Evolutionary conservation across 2,329 filamentous ascomycete species (phyloP).

Genomic region (Aplosporella prunicola): DNA sequence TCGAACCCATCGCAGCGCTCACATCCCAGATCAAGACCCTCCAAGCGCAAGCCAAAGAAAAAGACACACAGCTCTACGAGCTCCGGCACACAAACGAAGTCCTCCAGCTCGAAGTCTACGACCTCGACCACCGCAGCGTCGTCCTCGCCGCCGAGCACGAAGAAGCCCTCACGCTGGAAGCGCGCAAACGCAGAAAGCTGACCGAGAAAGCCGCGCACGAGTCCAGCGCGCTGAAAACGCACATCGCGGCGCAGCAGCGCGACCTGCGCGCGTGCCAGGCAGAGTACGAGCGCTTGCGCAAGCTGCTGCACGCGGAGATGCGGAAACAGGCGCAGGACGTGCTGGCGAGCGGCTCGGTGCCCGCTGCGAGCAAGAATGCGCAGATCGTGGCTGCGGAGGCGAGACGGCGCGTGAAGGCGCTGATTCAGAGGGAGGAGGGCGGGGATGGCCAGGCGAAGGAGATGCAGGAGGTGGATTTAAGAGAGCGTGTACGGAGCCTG

Average conservation of each 20-base stretch:
- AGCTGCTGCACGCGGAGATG: conserved; percentile 32
- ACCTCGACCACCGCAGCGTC: conserved; percentile 18
- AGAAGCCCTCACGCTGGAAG: conserved; percentile 16
- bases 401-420: conserved; percentile 20
- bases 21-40: conserved; percentile 21
- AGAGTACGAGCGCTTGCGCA: conserved; percentile 32
- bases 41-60: background rate
- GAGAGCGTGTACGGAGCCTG: conserved; percentile 21
- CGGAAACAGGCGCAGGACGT: conserved; percentile 27
- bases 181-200: conserved; percentile 22
- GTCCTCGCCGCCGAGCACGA: conserved; percentile 10
- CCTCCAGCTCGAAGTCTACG: conserved; percentile 15
- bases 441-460: background rate
- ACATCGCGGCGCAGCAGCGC: conserved; percentile 20
- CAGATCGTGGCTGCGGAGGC: conserved; percentile 26
- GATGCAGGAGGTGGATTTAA: conserved; percentile 3
- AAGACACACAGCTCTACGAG: conserved; percentile 11
- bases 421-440: conserved; percentile 16
- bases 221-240: conserved; percentile 19
- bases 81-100: conserved; percentile 18
- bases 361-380: conserved; percentile 18
- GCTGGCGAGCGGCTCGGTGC: conserved; percentile 21
- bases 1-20: conserved; percentile 21
- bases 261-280: conserved; percentile 21
- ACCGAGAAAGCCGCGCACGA: conserved; percentile 18